These are phyloP conservation scores for Bryum argenteum DNA, from an alignment of 225 moss, liverwort and hornwort genomes.

Conservation along the genomic window DNA sequence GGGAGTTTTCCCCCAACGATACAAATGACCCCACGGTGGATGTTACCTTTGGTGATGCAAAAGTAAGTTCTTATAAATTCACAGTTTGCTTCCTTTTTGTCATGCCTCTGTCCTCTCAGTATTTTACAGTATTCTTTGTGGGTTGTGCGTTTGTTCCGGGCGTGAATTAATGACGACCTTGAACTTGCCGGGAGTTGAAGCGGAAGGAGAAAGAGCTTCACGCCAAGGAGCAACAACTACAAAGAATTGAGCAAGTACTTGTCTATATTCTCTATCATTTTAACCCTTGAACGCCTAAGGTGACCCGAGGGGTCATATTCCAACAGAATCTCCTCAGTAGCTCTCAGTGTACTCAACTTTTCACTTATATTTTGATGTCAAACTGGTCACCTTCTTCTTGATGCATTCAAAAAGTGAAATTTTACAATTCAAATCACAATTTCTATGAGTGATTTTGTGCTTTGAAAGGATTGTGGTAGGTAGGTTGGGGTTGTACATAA, in stretches of 20 bases:
- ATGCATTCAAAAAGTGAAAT: too few species aligned
- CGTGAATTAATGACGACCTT: background rate
- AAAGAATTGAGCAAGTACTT: constrained; percentile 76
- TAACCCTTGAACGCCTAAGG: too few species aligned
- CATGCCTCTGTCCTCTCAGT: background rate
- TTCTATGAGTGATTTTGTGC: too few species aligned
- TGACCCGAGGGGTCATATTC: too few species aligned
- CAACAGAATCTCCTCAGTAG: too few species aligned
- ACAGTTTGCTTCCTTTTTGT: background rate
- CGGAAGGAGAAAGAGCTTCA: constrained; percentile 86
- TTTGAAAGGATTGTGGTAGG: too few species aligned
- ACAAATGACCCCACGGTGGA: constrained; percentile 83
- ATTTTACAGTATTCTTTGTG: background rate
- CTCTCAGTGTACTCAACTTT: too few species aligned
- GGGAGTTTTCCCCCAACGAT: constrained; percentile 56
- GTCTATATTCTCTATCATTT: background rate
- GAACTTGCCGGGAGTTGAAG: constrained; percentile 67
- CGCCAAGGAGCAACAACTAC: constrained; percentile 80
- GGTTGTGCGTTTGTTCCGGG: background rate
- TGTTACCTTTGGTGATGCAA: constrained; percentile 80
- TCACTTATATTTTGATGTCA: too few species aligned
- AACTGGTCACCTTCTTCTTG: too few species aligned
- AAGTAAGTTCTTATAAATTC: constrained; percentile 54
- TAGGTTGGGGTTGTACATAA: too few species aligned
- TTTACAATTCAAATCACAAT: too few species aligned